Evolutionary conservation across 805 yeast genomes (phyloP), one percentile per base, ranked within the genome.

Genomic region (Metschnikowia continentalis): DNA sequence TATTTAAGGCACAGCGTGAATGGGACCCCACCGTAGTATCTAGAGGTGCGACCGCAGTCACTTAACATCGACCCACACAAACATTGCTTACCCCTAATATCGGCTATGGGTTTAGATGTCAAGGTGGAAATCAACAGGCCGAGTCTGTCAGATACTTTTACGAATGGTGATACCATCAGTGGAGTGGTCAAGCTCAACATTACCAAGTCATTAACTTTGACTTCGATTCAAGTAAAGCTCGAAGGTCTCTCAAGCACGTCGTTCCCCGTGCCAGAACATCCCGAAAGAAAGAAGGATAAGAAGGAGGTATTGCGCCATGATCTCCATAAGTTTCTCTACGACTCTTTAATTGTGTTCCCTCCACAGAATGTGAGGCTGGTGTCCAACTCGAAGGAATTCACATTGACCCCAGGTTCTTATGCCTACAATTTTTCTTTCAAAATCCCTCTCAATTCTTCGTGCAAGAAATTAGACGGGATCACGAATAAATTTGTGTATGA

Each of bases 351-450:
- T 0, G 78, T 80, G 23, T 80, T 80, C 50, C 84, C 84, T 1
- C 80, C 84, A 0, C 70, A 68, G 13, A 76, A 79, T 47, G 71
- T 79, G 11, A 62, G 80, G 20, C 61, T 66, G 43, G 79, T 76
- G 1, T 68, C 78, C 26, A 65, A 59, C 38, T 67, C 75, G 8
- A 70, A 71, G 51, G 80, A 72, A 52, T 75, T 75, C 53, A 75
- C 79, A 0, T 62, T 80, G 51, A 63, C 75, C 3, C 80, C 83
- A 0, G 84, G 84, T 0, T 71, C 68, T 26, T 80, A 81, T 58
- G 60, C 64, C 1, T 79, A 78, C 53, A 79, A 80, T 6, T 81
- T 81, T 57, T 68, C 67, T 50, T 79, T 71, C 62, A 66, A 59
- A 56, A 68, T 78, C 23, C 82, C 82, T 0, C 55, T 72, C 48